Base-by-base conservation (phyloP, 768 basidiomycete species). In the Sporobolomyces roseus region DNA sequence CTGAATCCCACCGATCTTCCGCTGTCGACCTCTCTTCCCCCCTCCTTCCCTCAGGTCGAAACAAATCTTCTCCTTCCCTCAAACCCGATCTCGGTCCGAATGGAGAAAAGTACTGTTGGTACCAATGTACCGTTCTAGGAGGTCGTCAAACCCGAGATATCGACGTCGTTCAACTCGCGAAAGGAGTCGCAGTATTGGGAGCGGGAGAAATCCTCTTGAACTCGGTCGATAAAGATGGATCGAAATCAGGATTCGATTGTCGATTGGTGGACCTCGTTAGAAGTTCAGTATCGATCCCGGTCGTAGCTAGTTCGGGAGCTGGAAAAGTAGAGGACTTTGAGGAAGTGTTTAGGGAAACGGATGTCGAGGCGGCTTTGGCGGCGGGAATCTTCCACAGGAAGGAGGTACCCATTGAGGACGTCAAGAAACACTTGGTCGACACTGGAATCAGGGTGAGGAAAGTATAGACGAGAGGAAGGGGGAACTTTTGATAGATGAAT, bases 301-400 rank as follows among this genome's bases (percentile, higher is more conserved):
- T 98, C 51, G 88, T 99, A 27, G 93, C 93, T 27, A 91, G 89
- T 78, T 93, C 91, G 70, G 96, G 96, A 4, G 96, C 96, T 45
- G 96, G 96, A 21, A 82, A 80, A 54, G 80, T 82, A 36, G 84
- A 84, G 52, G 91, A 99, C 79, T 98, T 99, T 77, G 83, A 86
- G n/a, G 84, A 90, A 55, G 88, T 93, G 23, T 99, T 99, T 78
- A 76, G 81, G 64, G 79, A 83, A 74, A 93, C 92, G 4, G 83
- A 81, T 4, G 92, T 87, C 2, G 77, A 78, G 69, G 91, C 96
- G 51, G 96, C 89, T 2, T 79, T 99, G 64, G 96, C 96, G 14
- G 96, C 96, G 16, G 96, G 96, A 2, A 96, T 98, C 73, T 99
- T 99, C 79, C 96, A 99, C 78, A 81, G 96, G 36, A 84, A 83